Base-by-base conservation (phyloP, 495 filamentous ascomycete species). In the Hypoxylon cercidicola region DNA sequence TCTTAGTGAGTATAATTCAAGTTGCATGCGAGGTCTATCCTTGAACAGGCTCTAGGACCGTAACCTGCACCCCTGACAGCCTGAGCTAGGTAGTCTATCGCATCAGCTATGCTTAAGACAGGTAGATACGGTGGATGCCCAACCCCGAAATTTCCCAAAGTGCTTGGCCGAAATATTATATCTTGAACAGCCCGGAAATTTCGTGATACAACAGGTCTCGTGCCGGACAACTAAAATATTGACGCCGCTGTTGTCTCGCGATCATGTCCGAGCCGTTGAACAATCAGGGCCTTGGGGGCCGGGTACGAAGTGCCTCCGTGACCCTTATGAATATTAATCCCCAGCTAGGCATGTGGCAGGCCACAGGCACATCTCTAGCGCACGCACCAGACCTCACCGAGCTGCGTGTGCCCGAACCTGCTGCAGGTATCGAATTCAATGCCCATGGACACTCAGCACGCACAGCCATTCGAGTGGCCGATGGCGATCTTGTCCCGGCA, bases 321-420 rank as follows among this genome's bases (percentile, higher is more conserved):
- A 68, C 67, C 34, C 25, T 76, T 16, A 49, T 74, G 0, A 74
- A 76, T 45, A 44, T 72, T 11, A 74, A 75, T 34, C 75, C 75
- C 0, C 75, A 76, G 45, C 63, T 68, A 16, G 73, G 75, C 9
- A 67, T 77, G 53, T 72, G 72, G 44, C 70, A 70, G 28, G 73
- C 75, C 1, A 74, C 74, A 4, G 74, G 75, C 8, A 73, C 74
- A 15, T 73, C 63, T 1, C 63, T 77, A 41, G 71, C 75, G 3
- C 69, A 69, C 16, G 73, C 71, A 4, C 75, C 75, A 0, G 69
- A 68, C 0, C 49, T 75, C 16, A 73, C 39, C 12, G 75, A 77
- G 9, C 60, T 77, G 12, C 71, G 75, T 2, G 41, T 63, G 21
- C 56, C 58, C 4, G 53, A 64, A 12, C 50, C 49, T 6, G 60